A percentile compares a stretch with the other conserved stretches of the same genome.
Conservation (phyloP, 495 filamentous ascomycete species). For the Thermothielavioides terrestris region DNA sequence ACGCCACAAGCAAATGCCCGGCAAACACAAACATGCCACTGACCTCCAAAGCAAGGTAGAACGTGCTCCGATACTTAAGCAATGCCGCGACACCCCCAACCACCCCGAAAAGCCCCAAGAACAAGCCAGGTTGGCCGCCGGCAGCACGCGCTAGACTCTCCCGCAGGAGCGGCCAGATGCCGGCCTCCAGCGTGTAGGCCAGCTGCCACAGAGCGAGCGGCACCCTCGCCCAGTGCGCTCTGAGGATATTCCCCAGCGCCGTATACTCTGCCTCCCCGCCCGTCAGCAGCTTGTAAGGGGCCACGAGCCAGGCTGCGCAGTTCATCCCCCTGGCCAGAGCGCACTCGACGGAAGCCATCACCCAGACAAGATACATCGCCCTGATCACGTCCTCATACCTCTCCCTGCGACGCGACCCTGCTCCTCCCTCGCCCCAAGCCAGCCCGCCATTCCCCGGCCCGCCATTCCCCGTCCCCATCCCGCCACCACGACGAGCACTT, state of each 20-base stretch:
- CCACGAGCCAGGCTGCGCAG: slow-evolving; percentile 12
- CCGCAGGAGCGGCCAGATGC: slow-evolving; percentile 7
- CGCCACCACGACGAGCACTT: no score
- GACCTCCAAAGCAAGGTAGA: slow-evolving; percentile 26
- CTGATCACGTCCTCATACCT: not conserved
- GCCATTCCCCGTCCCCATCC: no score
- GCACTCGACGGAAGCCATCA: slow-evolving; percentile 13
- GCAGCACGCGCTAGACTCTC: slow-evolving; percentile 4
- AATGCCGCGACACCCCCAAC: slow-evolving; percentile 11
- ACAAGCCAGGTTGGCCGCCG: slow-evolving; percentile 13
- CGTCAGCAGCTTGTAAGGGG: slow-evolving; percentile 8
- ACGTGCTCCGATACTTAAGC: slow-evolving; percentile 16
- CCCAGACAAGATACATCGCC: slow-evolving; percentile 15
- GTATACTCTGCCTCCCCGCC: slow-evolving; percentile 8
- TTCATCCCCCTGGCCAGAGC: slow-evolving; percentile 11
- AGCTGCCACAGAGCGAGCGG: slow-evolving; percentile 10
- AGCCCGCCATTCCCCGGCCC: no score
- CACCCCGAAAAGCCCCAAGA: not conserved
- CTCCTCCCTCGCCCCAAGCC: no score
- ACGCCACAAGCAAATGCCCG: slow-evolving; percentile 4
- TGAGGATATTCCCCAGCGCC: slow-evolving; percentile 2
- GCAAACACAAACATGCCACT: slow-evolving; percentile 19
- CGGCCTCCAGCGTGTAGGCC: slow-evolving; percentile 1
- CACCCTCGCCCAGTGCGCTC: slow-evolving; percentile 3
- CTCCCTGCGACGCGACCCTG: not conserved